Evolutionary conservation across 2,329 filamentous ascomycete species (phyloP), one percentile per base, ranked within the genome.

Genomic region (Xylariaceae sp.): DNA sequence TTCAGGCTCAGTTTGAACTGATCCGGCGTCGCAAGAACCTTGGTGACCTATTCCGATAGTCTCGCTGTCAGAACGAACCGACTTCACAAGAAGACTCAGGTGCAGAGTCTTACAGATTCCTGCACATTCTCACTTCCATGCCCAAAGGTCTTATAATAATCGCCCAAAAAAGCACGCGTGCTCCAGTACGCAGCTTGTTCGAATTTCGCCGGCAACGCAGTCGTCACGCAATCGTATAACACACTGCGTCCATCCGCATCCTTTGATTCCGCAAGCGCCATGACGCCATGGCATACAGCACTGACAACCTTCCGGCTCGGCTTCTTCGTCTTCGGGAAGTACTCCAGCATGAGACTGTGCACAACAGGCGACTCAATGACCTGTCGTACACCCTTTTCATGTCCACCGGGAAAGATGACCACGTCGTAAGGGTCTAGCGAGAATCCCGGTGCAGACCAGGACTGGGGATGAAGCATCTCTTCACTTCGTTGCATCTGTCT

Each of bases 131-230:
- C 77, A 60, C 77, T 80, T 0, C 78, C 75, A 2, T 76, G 75
- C 0, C 81, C 81, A 57, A 80, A 82, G 2, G 80, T 82, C 74
- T 83, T 83, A 68, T 82, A 82, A 63, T 82, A 82, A 57, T 82
- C 80, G 2, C 80, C 80, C 10, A 82, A 67, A 48, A 81, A 77
- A 1, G 71, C 68, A 44, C 78, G 71, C 2, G 80, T 82, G 2
- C 74, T 73, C 74, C 78, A 80, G 60, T 77, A 83, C 1, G 77
- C 77, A 15, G 73, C 55, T 62, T 79, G 76, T 67, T 83, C 80
- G 66, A 82, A 81, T 23, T 73, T 68, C 0, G 73, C 74, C 0
- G 80, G 80, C 50, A 83, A 69, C 0, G 80, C 75, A 0, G 80
- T 82, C 4, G 80, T 82, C 2, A 65, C 68, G 61, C 75, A 78